These are phyloP conservation scores for Closterium sp. DNA, from an alignment of 139 green algal genomes.

Conservation along the genomic window DNA sequence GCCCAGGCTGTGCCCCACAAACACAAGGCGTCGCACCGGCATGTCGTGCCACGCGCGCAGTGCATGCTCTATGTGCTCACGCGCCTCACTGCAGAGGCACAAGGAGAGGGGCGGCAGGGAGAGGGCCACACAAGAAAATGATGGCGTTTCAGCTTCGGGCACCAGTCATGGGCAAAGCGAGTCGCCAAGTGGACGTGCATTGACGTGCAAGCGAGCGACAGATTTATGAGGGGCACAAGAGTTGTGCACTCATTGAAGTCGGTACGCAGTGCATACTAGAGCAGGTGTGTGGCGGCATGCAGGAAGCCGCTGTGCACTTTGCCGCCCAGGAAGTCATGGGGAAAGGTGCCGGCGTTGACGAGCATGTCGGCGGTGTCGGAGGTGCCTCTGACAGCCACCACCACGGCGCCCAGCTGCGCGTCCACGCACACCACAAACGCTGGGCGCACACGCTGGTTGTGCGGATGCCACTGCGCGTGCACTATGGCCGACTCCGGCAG, in stretches of 20 bases:
- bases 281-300: constrained; percentile 19
- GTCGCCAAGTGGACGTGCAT: too few species aligned
- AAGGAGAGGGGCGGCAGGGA: too few species aligned
- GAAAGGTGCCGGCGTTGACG: not conserved
- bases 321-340: constrained; percentile 20
- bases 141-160: too few species aligned
- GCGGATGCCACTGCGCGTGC: constrained; percentile 9
- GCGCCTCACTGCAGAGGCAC: too few species aligned
- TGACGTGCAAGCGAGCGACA: not conserved
- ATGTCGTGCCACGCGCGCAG: not conserved
- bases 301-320: constrained; percentile 29
- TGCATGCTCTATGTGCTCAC: too few species aligned
- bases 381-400: constrained; percentile 40
- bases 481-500: constrained; percentile 33
- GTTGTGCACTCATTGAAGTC: not conserved
- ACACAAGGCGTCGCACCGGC: constrained; percentile 11
- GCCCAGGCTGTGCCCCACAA: constrained; percentile 38
- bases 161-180: too few species aligned
- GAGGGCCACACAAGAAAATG: too few species aligned
- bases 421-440: constrained; percentile 37
- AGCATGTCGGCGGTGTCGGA: constrained; percentile 33
- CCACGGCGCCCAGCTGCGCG: not conserved
- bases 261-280: constrained; percentile 10
- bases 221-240: not conserved
- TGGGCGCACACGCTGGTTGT: constrained; percentile 24